phyloP scores from a whole-genome alignment of 257 asterid species.

The Jasminum sambac region DNA sequence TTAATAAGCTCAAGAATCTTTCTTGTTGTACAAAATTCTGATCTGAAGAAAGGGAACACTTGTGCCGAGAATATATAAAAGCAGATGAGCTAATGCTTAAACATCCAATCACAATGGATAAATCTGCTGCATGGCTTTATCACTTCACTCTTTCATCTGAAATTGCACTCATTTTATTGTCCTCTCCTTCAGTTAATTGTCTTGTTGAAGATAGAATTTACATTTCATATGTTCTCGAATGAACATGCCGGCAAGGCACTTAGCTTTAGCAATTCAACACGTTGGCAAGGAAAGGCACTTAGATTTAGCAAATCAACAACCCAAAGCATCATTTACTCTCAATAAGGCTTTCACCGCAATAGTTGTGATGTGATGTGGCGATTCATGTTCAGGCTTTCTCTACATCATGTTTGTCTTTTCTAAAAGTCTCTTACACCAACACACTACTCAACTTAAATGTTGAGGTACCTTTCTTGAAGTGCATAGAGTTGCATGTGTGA shows the following conservation, averaged over 20 bases:
- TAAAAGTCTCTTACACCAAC: too few relatives aligned
- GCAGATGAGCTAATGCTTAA: neutral
- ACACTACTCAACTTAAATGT: too few relatives aligned
- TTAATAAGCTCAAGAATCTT: neutral
- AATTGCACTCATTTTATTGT: constrained; percentile 17
- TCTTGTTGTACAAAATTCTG: neutral
- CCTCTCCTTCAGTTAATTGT: constrained; percentile 18
- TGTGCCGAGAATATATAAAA: neutral
- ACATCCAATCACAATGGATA: neutral
- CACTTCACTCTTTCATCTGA: neutral
- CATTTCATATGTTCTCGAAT: constrained; percentile 13
- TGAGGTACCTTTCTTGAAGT: too few relatives aligned
- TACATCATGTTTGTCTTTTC: too few relatives aligned
- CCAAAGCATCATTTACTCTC: too few relatives aligned
- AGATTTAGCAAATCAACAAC: constrained; percentile 69
- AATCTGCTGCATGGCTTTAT: constrained; percentile 13
- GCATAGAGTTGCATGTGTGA: too few relatives aligned
- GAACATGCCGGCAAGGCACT: constrained; percentile 54
- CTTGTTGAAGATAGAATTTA: constrained; percentile 16
- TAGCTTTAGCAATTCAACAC: constrained; percentile 67
- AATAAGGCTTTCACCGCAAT: too few relatives aligned
- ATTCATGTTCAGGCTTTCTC: too few relatives aligned
- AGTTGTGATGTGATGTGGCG: too few relatives aligned
- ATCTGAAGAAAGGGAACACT: neutral
- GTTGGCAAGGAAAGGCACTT: constrained; percentile 65